Evolutionary conservation across 129 eudicot genomes (phyloP), one percentile per base, ranked within the genome.

Genomic region (Helichrysum umbraculigerum): DNA sequence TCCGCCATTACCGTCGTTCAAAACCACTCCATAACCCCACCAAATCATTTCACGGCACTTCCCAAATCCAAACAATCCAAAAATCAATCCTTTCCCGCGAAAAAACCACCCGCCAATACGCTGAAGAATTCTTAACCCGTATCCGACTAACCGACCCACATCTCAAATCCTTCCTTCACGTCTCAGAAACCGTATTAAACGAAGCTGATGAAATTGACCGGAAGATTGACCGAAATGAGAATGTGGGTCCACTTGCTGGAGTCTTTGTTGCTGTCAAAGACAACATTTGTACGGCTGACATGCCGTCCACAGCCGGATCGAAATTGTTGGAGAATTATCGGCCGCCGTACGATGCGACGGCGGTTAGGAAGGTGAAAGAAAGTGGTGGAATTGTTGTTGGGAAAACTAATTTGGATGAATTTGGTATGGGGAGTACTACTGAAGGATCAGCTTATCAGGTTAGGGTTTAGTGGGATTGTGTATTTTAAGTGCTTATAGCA

Each of bases 381-480:
- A 50, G 83, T 74, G 99, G 99, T 59, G 99, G 91, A 17, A 91
- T 91, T 81, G 68, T 94, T 20, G 90, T 94, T 75, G 99, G 99
- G 61, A 94, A 94, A 85, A 94, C 99, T 20, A 94, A 94, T 86
- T 67, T 91, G 90, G 99, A 94, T 85, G 99, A 94, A 83, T 94
- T 94, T 80, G 99, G 99, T 4, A 94, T 94, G 99, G 99, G 99
- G 52, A 94, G 99, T 74, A 86, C 92, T 30, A 94, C 99, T n/a
- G 99, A 94, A 85, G 97, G 87, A 7, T 91, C 99, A 0, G 99
- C 97, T 50, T 94, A 84, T 76, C 94, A 94, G 89, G 99, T 94
- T 63, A 58, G 32, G 29, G 6, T 8, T 20, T 58, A 58, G 14
- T 58, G 11, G 12, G 32, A 58, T 20, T 14, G 54, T 14, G 4